Conservation (phyloP, 1,284 basidiomycete species). For the Schizopora paradoxa region DNA sequence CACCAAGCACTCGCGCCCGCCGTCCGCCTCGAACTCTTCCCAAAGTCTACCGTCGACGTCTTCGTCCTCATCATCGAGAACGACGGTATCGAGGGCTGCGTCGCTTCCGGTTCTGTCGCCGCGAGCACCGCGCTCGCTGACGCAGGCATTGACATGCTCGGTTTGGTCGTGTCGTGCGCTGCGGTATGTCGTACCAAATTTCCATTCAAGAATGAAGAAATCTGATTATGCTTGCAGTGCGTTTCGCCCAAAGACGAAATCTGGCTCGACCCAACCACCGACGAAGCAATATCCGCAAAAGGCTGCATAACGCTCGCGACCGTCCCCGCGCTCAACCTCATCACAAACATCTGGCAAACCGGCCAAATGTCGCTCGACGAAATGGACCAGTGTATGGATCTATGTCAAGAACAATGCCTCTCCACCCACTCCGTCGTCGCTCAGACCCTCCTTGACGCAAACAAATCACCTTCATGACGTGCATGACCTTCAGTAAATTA, state of each 20-base stretch:
- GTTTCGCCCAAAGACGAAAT: constrained; percentile 34
- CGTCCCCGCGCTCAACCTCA: constrained; percentile 85
- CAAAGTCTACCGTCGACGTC: constrained; percentile 92
- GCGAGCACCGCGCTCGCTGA: constrained; percentile 87
- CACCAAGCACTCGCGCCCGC: constrained; percentile 85
- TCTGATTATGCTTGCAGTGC: not conserved
- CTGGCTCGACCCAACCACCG: constrained; percentile 75
- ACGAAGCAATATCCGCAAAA: constrained; percentile 51
- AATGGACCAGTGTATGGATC: constrained; percentile 60
- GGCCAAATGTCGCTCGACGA: constrained; percentile 54
- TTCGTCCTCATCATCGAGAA: constrained; percentile 90
- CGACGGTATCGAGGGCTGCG: constrained; percentile 80
- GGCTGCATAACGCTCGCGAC: constrained; percentile 72
- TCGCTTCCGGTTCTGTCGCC: constrained; percentile 81
- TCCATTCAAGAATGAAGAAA: constrained; percentile 12
- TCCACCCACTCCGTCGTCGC: constrained; percentile 73
- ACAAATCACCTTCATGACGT: too few relatives aligned
- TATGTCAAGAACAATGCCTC: constrained; percentile 60
- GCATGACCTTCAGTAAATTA: too few relatives aligned
- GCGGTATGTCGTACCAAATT: constrained; percentile 43
- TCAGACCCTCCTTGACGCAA: constrained; percentile 52
- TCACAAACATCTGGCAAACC: constrained; percentile 79
- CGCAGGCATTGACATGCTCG: constrained; percentile 84
- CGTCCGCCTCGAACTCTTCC: constrained; percentile 83
- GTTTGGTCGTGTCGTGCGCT: constrained; percentile 74